A percentile compares a stretch with the other conserved stretches of the same genome.
Conservation (phyloP, 495 filamentous ascomycete genomes). For the Penicillium tannophilum region DNA sequence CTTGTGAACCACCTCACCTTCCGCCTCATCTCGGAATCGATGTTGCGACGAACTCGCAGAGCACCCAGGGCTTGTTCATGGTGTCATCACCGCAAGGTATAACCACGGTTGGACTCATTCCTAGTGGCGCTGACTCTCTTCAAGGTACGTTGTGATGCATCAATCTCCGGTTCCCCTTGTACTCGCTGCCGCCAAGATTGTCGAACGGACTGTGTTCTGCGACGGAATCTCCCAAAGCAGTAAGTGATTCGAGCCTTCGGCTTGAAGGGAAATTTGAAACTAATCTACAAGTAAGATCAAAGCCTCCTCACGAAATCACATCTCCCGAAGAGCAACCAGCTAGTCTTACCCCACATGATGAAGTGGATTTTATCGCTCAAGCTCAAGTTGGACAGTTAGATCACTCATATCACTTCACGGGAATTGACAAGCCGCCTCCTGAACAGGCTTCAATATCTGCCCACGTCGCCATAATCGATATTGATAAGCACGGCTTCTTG, state of each 20-base stretch:
- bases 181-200: constrained; percentile 52
- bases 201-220: constrained; percentile 41
- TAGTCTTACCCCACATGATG: neutral
- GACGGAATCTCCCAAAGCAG: constrained; percentile 28
- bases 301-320: neutral
- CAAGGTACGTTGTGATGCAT: constrained; percentile 56
- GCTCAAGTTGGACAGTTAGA: neutral
- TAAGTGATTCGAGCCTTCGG: constrained; percentile 7
- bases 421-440: neutral
- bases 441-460: neutral
- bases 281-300: neutral
- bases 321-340: neutral
- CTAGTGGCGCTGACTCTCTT: neutral
- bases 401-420: neutral
- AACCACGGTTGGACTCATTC: constrained; percentile 15
- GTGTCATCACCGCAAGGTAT: constrained; percentile 53
- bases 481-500: constrained; percentile 42
- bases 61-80: constrained; percentile 51
- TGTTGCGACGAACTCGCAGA: constrained; percentile 37
- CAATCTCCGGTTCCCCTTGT: constrained; percentile 49
- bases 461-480: neutral
- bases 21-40: neutral
- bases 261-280: neutral
- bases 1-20: neutral
- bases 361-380: neutral